These are phyloP conservation scores for Myxozyma neglecta DNA, from an alignment of 805 yeast species.

Conservation along the genomic window DNA sequence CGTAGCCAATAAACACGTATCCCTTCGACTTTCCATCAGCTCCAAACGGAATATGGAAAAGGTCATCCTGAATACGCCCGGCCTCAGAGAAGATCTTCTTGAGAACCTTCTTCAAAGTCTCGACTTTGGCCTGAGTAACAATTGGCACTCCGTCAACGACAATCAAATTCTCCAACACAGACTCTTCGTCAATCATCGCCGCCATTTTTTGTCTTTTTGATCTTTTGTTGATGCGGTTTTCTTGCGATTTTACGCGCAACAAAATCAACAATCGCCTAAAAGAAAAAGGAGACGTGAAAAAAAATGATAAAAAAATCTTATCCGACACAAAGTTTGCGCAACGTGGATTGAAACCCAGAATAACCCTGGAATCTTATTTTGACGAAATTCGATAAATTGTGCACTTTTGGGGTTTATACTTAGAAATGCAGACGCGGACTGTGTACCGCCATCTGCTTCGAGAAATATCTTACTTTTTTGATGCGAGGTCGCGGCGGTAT, in stretches of 20 bases:
- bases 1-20: conserved; percentile 75
- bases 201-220: not conserved
- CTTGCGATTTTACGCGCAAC: not conserved
- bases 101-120: conserved; percentile 80
- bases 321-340: not conserved
- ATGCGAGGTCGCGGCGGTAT: conserved; percentile 2
- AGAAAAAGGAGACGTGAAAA: not conserved
- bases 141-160: conserved; percentile 95
- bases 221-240: not conserved
- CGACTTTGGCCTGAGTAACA: conserved; percentile 86
- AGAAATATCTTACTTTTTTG: conserved; percentile 11
- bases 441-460: not conserved
- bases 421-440: not conserved
- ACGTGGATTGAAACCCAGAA: not conserved
- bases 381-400: not conserved
- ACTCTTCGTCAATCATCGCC: conserved; percentile 11
- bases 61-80: conserved; percentile 66
- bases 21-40: conserved; percentile 78
- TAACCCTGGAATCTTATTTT: not conserved
- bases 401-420: not conserved
- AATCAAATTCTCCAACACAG: conserved; percentile 64
- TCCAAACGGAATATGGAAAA: conserved; percentile 76
- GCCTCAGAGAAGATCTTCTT: conserved; percentile 73
- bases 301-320: not conserved
- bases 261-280: not conserved